These are phyloP conservation scores for Stropharia rugosoannulata DNA, from an alignment of 768 basidiomycete species.

Conservation along the genomic window DNA sequence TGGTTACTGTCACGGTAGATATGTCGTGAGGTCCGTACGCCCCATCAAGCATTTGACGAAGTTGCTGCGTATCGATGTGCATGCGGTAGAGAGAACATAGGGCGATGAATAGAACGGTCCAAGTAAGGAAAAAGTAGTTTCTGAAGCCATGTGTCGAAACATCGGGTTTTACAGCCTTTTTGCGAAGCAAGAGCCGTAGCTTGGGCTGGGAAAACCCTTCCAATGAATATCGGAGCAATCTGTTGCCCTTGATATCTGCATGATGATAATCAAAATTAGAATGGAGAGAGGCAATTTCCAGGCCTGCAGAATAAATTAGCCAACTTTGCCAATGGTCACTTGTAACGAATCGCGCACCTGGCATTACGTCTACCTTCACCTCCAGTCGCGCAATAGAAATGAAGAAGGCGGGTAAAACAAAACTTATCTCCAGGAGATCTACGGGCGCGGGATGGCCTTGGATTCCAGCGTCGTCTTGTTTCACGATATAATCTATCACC, in stretches of 20 bases:
- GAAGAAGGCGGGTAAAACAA: conserved; percentile 71
- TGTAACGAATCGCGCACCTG: conserved; percentile 41
- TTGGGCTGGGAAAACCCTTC: conserved; percentile 60
- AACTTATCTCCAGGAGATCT: conserved; percentile 27
- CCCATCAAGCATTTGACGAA: conserved; percentile 19
- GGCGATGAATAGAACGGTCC: conserved; percentile 27
- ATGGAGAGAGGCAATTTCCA: conserved; percentile 40
- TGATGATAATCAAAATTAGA: conserved; percentile 62
- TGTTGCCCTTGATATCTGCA: conserved; percentile 35
- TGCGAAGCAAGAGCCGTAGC: conserved; percentile 38
- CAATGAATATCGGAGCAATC: conserved; percentile 55
- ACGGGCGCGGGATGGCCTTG: conserved; percentile 37
- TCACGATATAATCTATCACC: conserved; percentile 70
- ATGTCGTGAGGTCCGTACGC: conserved; percentile 21
- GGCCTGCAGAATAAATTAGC: conserved; percentile 26
- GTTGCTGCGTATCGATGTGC: conserved; percentile 24
- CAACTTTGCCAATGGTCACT: conserved; percentile 6
- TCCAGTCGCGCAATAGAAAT: conserved; percentile 68
- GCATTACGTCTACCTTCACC: conserved; percentile 50
- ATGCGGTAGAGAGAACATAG: conserved; percentile 25
- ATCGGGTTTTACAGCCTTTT: conserved; percentile 8
- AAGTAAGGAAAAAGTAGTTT: conserved; percentile 25
- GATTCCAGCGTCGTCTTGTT: conserved; percentile 20
- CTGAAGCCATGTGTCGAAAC: conserved; percentile 14
- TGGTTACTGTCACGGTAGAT: conserved; percentile 39